Evolutionary conservation across 2,329 filamentous ascomycete genomes (phyloP).

Genomic region (Beauveria varroae): DNA sequence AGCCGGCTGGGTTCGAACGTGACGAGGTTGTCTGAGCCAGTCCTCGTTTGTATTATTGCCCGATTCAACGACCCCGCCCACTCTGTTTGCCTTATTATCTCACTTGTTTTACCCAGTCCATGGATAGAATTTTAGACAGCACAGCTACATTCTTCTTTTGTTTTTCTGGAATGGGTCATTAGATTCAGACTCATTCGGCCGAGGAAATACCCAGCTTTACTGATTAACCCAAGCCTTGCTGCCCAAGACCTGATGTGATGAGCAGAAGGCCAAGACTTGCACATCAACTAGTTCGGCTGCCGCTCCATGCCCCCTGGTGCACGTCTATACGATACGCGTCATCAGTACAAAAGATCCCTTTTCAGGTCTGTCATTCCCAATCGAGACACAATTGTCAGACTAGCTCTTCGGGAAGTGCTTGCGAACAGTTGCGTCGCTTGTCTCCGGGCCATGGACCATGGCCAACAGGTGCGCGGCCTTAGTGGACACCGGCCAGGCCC

Average conservation of each 20-base stretch:
- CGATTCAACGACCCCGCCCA: not conserved
- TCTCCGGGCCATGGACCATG: not conserved
- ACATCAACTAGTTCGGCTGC: not conserved
- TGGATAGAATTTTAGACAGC: not conserved
- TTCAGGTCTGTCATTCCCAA: not conserved
- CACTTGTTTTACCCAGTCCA: not conserved
- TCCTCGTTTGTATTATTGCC: not conserved
- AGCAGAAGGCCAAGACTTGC: not conserved
- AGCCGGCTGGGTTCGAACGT: slow-evolving; percentile 73
- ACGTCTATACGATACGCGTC: not conserved
- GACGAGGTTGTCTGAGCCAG: slow-evolving; percentile 60
- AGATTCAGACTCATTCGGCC: not conserved
- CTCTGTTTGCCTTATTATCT: not conserved
- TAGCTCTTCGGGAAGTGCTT: not conserved
- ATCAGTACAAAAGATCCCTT: not conserved
- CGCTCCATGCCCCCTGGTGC: not conserved
- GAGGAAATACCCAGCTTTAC: slow-evolving; percentile 3
- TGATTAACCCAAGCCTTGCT: not conserved
- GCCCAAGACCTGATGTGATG: not conserved
- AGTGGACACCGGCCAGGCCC: not conserved
- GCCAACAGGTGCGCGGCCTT: not conserved
- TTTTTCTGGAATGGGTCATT: not conserved
- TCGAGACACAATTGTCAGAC: not conserved
- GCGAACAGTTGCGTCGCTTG: not conserved
- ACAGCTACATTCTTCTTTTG: not conserved